Base-by-base conservation (phyloP, 2,329 filamentous ascomycete genomes). In the Fusarium veterinarium region DNA sequence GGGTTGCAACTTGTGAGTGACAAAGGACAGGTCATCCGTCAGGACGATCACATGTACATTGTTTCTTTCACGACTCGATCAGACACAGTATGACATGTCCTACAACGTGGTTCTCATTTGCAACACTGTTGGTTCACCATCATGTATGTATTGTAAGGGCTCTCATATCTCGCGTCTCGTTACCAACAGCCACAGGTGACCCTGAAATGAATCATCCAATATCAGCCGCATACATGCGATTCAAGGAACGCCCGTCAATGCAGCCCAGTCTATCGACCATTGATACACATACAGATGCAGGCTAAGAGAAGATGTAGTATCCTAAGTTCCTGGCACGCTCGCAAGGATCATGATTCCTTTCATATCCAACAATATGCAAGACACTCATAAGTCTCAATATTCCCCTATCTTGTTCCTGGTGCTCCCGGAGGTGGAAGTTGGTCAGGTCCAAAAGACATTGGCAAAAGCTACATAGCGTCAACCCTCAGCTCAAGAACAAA, bases 391-490 rank as follows among this genome's bases (percentile, higher is more conserved):
- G 20, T 14, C 51, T 23, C 56, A 5, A 31, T 19, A 16, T 23
- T 17, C 25, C n/a, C 28, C 56, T 56, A 70, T 40, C 44, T 44
- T 49, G 51, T 51, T 16, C 52, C 57, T 25, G 35, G 37, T 23
- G 69, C 58, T n/a, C 57, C 71, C 59, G 83, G 83, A 9, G 82
- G 80, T 12, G 84, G 84, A 55, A 92, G 83, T 55, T 88, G 84
- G 41, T 90, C 88, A 1, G 91, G 91, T 0, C 91, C 91, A 81
- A 93, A 93, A 1, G 91, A 92, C 76, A 91, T 80, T 4, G 91
- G 91, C 41, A 93, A 84, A 65, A 93, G 82, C 91, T 93, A 64
- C 8, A 57, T 19, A n/a, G 12, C 11, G 20, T 62, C 30, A 64
- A 60, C 28, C 38, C 23, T 35, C 8, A 38, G 19, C 3, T 20